Base-by-base conservation (phyloP, 768 basidiomycete species). In the Pleurotus tuoliensis region DNA sequence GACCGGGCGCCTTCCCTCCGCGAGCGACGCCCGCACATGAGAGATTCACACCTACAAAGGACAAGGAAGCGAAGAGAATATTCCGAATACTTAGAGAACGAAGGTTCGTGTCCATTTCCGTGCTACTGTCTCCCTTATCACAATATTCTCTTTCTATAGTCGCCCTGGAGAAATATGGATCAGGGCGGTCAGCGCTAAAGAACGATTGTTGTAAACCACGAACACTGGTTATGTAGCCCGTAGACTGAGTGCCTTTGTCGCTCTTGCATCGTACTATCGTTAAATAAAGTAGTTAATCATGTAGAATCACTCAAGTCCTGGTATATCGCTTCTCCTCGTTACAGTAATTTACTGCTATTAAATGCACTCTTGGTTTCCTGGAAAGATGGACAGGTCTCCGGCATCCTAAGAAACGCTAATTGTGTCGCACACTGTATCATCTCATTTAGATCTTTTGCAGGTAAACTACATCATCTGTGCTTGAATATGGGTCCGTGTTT, bases 161-260 rank as follows among this genome's bases (percentile, higher is more conserved):
- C 86, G 86, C 12, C 88, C 88, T 9, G 84, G 84, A 6, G 86
- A 88, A 69, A 85, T 88, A 46, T 88, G 84, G 84, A 80, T 88
- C 56, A 71, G 82, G 50, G 77, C 84, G 13, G 86, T 92, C 44
- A 74, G 79, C n/a, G 71, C 76, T 55, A 87, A 87, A 67, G 88
- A 90, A 66, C 72, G 81, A 46, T 63, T 89, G 54, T 69, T 82
- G 62, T 82, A 66, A 73, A 46, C 22, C 37, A 52, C 18, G n/a
- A 22, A 50, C 24, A 25, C 6, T 16, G 16, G n/a, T 9, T n/a
- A 34, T 34, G 30, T 34, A 34, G 30, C 30, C 30, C 30, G 7
- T 34, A 34, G 30, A 34, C 11, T 34, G 9, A 34, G 30, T 11
- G 11, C 30, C 30, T 11, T 34, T 34, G 30, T 34, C 4, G 30